Percentiles rank a stretch among this genome's conserved stretches.
Conservation (phyloP, 192 early-diverging fungal genomes). For the Neocallimastix lanati region DNA sequence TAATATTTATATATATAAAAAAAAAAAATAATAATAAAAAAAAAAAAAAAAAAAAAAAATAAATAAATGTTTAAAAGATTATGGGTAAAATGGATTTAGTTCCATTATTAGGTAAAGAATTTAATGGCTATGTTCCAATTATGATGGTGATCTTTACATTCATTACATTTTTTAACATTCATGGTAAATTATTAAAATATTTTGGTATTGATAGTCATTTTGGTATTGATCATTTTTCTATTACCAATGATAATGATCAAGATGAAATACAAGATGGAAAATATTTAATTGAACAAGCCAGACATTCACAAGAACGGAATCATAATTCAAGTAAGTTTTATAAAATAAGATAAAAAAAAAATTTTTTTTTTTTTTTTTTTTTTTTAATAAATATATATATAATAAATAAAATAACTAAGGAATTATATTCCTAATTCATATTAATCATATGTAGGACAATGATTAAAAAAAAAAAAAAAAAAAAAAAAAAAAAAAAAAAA, state of each 20-base stretch:
- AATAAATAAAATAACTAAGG: no score
- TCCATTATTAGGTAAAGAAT: constrained; percentile 69
- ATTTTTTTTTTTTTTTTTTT: not conserved
- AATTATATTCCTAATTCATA: no score
- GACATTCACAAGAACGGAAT: not conserved
- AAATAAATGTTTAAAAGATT: constrained; percentile 15
- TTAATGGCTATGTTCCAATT: constrained; percentile 75
- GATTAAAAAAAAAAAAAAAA: no score
- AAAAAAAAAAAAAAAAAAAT: no score
- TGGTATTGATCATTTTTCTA: not conserved
- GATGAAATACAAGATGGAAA: not conserved
- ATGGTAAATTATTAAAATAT: constrained; percentile 15
- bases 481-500: no score
- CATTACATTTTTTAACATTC: constrained; percentile 61
- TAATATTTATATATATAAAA: no score
- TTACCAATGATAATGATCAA: not conserved
- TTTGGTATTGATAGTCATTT: not conserved
- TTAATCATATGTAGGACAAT: no score
- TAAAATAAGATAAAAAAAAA: not conserved
- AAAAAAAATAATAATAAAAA: no score
- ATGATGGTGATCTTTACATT: constrained; percentile 60
- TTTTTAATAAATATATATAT: no score
- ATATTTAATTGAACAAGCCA: not conserved
- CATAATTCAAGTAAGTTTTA: not conserved
- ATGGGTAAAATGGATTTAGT: constrained; percentile 75